These are phyloP conservation scores for Saksenaea oblongispora DNA, from an alignment of 371 early-diverging fungal species.

Conservation along the genomic window DNA sequence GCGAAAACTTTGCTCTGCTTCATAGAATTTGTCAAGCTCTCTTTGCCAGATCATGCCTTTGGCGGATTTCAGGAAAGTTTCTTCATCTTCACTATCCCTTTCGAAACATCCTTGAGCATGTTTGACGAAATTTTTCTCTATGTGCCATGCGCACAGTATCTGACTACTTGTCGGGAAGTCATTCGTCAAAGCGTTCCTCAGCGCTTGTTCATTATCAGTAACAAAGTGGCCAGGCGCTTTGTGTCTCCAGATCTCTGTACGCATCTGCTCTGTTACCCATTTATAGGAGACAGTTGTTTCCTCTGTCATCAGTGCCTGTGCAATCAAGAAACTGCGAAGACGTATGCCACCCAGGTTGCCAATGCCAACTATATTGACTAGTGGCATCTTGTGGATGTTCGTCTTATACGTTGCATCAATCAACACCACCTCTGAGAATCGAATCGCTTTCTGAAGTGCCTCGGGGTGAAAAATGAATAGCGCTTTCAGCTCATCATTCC, in stretches of 20 bases:
- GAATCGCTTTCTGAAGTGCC: too few species aligned
- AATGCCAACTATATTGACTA: neutral
- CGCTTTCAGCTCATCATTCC: neutral
- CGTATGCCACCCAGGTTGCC: neutral
- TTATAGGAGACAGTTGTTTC: neutral
- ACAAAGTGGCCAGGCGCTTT: neutral
- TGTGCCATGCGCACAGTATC: too few species aligned
- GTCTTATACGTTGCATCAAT: neutral
- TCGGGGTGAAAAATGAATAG: too few species aligned
- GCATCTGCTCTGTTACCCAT: neutral
- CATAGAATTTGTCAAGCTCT: too few species aligned
- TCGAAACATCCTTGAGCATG: too few species aligned
- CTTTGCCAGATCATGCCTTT: too few species aligned
- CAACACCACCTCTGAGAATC: too few species aligned
- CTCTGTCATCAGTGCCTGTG: neutral
- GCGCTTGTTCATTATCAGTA: constrained; percentile 8
- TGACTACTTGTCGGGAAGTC: neutral
- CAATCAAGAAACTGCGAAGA: neutral
- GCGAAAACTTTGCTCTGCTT: too few species aligned
- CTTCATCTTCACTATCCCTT: too few species aligned
- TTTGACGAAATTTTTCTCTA: neutral
- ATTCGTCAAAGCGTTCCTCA: neutral
- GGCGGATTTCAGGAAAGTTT: too few species aligned
- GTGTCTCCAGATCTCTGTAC: neutral
- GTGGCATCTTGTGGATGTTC: too few species aligned